These are phyloP conservation scores for Linnemannia exigua DNA, from an alignment of 192 early-diverging fungal species.

Conservation along the genomic window DNA sequence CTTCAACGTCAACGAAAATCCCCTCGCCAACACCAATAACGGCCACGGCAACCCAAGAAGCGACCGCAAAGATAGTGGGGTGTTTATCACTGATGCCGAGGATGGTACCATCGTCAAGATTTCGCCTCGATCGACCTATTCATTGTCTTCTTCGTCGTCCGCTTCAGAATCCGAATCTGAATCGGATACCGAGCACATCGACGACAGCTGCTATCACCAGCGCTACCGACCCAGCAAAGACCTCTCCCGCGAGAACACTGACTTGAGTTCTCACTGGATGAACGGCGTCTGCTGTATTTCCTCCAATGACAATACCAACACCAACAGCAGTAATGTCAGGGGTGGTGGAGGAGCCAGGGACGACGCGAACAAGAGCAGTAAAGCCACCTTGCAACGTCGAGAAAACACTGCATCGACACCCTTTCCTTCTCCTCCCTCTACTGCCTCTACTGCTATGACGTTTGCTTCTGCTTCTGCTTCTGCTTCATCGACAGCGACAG, in stretches of 20 bases:
- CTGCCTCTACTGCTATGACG: too few species aligned
- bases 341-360: background rate
- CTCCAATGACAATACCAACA: background rate
- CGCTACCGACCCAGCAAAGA: background rate
- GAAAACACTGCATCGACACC: background rate
- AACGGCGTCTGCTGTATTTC: background rate
- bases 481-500: background rate
- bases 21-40: background rate
- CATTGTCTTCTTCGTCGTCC: background rate
- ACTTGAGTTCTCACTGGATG: background rate
- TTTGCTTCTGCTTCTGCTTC: too few species aligned
- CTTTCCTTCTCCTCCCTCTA: background rate
- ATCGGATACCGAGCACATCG: background rate
- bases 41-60: background rate
- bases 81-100: conserved; percentile 31
- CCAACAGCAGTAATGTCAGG: background rate
- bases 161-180: background rate
- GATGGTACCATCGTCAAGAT: conserved; percentile 8
- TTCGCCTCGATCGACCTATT: background rate
- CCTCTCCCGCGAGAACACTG: background rate
- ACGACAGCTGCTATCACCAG: background rate
- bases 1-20: background rate
- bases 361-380: background rate
- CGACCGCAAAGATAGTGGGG: conserved; percentile 42
- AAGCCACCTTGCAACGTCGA: background rate